Evolutionary conservation across 495 filamentous ascomycete genomes (phyloP).

Genomic region (Choiromyces venosus): DNA sequence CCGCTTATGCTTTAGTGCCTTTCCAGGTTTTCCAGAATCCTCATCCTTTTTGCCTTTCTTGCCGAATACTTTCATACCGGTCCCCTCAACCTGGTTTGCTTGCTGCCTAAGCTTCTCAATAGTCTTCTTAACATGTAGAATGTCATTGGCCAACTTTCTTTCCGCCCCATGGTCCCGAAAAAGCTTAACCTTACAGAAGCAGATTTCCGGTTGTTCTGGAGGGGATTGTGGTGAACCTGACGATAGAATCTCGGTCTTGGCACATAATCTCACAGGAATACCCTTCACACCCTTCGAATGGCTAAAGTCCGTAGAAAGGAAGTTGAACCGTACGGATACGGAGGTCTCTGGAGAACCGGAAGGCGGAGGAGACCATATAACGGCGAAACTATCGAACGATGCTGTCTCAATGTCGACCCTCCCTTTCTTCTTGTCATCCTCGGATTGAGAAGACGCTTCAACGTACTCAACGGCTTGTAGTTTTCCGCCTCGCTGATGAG

Average conservation of each 20-base stretch:
- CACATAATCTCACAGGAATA: slow-evolving; percentile 83
- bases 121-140: slow-evolving; percentile 86
- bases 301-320: slow-evolving; percentile 95
- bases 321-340: slow-evolving; percentile 90
- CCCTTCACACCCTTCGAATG: slow-evolving; percentile 98
- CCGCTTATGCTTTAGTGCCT: slow-evolving; percentile 81
- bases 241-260: slow-evolving; percentile 68
- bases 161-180: slow-evolving; percentile 96
- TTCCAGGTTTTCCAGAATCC: slow-evolving; percentile 58
- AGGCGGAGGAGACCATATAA: slow-evolving; percentile 71
- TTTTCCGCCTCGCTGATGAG: slow-evolving; percentile 78
- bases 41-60: slow-evolving; percentile 80
- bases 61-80: slow-evolving; percentile 78
- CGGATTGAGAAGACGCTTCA: slow-evolving; percentile 64
- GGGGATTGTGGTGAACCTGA: slow-evolving; percentile 47
- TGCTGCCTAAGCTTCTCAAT: slow-evolving; percentile 94
- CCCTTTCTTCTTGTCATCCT: slow-evolving; percentile 65
- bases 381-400: slow-evolving; percentile 87
- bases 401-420: slow-evolving; percentile 68
- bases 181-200: slow-evolving; percentile 92
- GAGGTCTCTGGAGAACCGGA: slow-evolving; percentile 63
- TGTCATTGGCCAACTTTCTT: slow-evolving; percentile 87
- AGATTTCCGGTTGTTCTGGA: slow-evolving; percentile 58
- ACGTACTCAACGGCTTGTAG: slow-evolving; percentile 91
- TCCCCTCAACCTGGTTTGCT: slow-evolving; percentile 71